Evolutionary conservation across 371 early-diverging fungal species (phyloP).

Genomic region (Thermomucor indicae-seudaticae): DNA sequence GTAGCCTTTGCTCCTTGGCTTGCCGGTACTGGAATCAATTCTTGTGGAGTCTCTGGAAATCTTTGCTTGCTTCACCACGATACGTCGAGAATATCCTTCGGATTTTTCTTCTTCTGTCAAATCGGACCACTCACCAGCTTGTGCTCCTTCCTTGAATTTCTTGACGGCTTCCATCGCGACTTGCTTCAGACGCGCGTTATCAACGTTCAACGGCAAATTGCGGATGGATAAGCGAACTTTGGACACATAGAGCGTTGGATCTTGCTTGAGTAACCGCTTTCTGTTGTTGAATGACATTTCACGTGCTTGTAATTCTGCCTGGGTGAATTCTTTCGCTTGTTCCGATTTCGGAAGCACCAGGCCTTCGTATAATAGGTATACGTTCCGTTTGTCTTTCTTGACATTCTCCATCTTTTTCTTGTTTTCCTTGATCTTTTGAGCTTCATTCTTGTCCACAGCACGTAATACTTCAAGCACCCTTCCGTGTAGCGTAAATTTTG

Average conservation of each 20-base stretch:
- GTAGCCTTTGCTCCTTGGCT: slow-evolving; percentile 80
- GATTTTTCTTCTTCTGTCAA: slow-evolving; percentile 69
- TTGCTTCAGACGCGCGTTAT: slow-evolving; percentile 64
- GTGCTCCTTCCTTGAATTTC: slow-evolving; percentile 83
- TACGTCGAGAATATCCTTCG: slow-evolving; percentile 70
- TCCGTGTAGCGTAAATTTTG: slow-evolving; percentile 73
- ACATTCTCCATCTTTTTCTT: too few relatives aligned
- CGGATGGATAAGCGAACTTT: slow-evolving; percentile 86
- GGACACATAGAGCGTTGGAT: slow-evolving; percentile 87
- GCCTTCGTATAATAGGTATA: slow-evolving; percentile 73
- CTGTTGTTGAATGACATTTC: slow-evolving; percentile 74
- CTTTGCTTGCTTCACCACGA: slow-evolving; percentile 77
- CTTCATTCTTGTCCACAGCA: slow-evolving; percentile 75
- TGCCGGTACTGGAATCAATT: slow-evolving; percentile 63
- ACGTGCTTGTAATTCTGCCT: slow-evolving; percentile 73
- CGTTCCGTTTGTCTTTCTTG: slow-evolving; percentile 80
- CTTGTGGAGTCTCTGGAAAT: slow-evolving; percentile 76
- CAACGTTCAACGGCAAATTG: slow-evolving; percentile 72
- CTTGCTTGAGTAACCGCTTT: slow-evolving; percentile 70
- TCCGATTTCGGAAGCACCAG: slow-evolving; percentile 86
- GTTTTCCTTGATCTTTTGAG: slow-evolving; percentile 61
- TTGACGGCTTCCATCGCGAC: slow-evolving; percentile 61
- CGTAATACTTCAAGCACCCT: slow-evolving; percentile 78
- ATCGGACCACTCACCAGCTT: slow-evolving; percentile 56
- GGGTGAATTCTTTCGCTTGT: slow-evolving; percentile 67